Evolutionary conservation across 495 filamentous ascomycete genomes (phyloP).

Genomic region (Parathielavia appendiculata): DNA sequence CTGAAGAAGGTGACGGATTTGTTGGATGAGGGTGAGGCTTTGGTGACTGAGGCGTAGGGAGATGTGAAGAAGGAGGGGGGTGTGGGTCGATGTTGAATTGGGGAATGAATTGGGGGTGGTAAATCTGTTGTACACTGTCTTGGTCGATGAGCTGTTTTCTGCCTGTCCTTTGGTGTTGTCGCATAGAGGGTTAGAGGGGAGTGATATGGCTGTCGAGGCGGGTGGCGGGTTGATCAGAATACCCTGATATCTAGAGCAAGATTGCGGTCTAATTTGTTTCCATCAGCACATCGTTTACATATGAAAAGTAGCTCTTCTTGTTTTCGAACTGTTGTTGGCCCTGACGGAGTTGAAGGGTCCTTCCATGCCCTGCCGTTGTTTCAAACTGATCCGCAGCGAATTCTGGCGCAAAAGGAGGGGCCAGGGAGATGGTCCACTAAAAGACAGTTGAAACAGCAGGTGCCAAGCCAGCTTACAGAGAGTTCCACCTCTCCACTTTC

Average conservation of each 20-base stretch:
- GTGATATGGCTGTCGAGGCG: background rate
- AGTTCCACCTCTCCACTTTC: too few relatives aligned
- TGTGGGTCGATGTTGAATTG: background rate
- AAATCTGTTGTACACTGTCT: background rate
- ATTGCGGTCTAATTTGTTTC: too few relatives aligned
- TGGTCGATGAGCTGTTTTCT: background rate
- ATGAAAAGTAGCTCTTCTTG: too few relatives aligned
- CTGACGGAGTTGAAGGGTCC: too few relatives aligned
- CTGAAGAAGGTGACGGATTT: slow-evolving; percentile 74
- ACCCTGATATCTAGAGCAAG: background rate
- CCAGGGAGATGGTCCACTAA: too few relatives aligned
- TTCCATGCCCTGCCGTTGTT: too few relatives aligned
- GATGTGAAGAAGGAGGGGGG: background rate
- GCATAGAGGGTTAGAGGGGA: background rate
- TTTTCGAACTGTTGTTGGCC: too few relatives aligned
- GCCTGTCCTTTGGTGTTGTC: background rate
- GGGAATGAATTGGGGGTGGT: background rate
- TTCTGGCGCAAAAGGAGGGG: too few relatives aligned
- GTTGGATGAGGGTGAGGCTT: slow-evolving; percentile 89
- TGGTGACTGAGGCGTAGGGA: slow-evolving; percentile 61
- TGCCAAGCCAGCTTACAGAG: too few relatives aligned
- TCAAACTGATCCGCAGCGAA: too few relatives aligned
- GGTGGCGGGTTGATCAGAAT: background rate
- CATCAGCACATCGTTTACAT: too few relatives aligned
- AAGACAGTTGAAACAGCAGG: too few relatives aligned